A percentile compares a stretch with the other conserved stretches of the same genome.
Conservation (phyloP, 257 asterid genomes). For the Nicotiana noctiflora region DNA sequence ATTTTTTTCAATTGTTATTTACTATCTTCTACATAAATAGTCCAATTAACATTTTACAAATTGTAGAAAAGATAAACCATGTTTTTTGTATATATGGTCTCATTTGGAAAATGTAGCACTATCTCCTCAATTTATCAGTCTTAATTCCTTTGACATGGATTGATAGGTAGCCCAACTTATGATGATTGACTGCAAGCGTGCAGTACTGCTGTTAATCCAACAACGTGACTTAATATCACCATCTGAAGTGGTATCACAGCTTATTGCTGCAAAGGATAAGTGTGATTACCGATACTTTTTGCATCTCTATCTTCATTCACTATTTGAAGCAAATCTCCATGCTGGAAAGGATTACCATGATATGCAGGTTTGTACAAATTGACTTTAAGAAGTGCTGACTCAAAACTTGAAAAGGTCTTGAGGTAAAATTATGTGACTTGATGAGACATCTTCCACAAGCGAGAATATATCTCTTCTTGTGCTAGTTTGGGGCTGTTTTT, state of each 20-base stretch:
- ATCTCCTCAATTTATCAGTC: neutral
- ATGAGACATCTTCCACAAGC: neutral
- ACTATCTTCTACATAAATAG: neutral
- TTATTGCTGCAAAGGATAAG: conserved; percentile 53
- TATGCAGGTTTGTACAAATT: conserved; percentile 68
- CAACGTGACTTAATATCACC: conserved; percentile 60
- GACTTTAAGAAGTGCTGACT: neutral
- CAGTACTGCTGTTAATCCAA: conserved; percentile 71
- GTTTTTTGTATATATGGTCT: neutral
- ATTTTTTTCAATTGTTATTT: neutral
- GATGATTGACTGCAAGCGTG: conserved; percentile 84
- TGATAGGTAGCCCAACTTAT: conserved; percentile 89
- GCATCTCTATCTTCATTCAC: conserved; percentile 66
- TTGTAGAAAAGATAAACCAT: neutral
- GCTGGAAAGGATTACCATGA: conserved; percentile 95
- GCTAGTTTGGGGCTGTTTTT: neutral
- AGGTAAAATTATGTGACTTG: neutral
- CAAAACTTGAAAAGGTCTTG: neutral
- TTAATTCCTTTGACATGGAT: conserved; percentile 16
- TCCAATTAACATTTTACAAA: neutral
- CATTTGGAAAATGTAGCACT: neutral
- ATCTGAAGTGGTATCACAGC: conserved; percentile 83
- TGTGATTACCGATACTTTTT: conserved; percentile 61
- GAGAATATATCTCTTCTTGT: neutral
- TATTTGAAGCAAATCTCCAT: conserved; percentile 65